Conservation (phyloP, 108 stramenopile genomes). For the Cyclotella sp. region DNA sequence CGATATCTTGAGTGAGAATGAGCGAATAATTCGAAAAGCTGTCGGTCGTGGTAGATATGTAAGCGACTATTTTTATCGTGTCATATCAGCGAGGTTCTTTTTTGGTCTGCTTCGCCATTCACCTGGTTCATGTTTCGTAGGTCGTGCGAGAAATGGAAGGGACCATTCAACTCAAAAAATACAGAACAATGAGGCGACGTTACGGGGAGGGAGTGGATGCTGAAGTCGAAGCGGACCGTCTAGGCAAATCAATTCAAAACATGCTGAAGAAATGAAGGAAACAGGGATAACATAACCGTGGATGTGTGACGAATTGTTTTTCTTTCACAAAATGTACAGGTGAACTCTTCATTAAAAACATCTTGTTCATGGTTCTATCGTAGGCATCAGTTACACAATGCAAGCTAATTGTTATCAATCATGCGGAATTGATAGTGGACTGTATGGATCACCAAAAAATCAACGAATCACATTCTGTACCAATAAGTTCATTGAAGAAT, state of each 20-base stretch:
- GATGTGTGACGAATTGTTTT: too few species aligned
- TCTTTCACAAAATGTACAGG: too few species aligned
- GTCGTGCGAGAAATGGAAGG: slow-evolving; percentile 66
- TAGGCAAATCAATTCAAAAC: slow-evolving; percentile 24
- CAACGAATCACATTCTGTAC: too few species aligned
- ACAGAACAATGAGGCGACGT: slow-evolving; percentile 57
- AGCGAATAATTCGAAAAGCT: slow-evolving; percentile 85
- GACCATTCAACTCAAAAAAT: slow-evolving; percentile 68
- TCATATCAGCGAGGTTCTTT: too few species aligned
- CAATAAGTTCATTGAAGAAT: too few species aligned
- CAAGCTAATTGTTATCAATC: too few species aligned
- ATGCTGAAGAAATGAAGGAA: slow-evolving; percentile 12
- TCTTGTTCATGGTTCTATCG: too few species aligned
- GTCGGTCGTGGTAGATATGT: slow-evolving; percentile 86
- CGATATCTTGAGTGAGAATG: slow-evolving; percentile 54
- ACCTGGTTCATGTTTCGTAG: not conserved
- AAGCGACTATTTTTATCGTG: slow-evolving; percentile 15
- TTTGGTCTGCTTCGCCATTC: too few species aligned
- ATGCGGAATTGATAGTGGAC: too few species aligned
- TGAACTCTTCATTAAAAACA: too few species aligned
- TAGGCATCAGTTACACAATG: too few species aligned
- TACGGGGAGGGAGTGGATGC: slow-evolving; percentile 52
- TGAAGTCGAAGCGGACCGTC: slow-evolving; percentile 34
- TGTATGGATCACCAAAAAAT: too few species aligned
- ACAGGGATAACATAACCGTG: not conserved